A percentile compares a stretch with the other conserved stretches of the same genome.
phyloP scores from a whole-genome alignment of 2,329 filamentous ascomycete species.

The Colletotrichum australisinense region DNA sequence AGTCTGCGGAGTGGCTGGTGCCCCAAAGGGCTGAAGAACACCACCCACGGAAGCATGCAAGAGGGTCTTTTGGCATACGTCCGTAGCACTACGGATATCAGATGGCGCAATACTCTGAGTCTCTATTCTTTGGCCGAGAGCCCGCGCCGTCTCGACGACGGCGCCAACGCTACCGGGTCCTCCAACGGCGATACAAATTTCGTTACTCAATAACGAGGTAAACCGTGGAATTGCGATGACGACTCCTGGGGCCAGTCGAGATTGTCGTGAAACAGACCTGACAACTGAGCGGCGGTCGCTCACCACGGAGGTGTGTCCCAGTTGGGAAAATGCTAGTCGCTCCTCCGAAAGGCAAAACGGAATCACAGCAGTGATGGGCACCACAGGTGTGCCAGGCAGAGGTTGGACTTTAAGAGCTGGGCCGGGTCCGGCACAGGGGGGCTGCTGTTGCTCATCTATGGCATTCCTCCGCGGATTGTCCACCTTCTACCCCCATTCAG shows the following conservation, averaged over 20 bases:
- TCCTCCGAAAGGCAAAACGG: slow-evolving; percentile 29
- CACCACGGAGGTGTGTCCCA: slow-evolving; percentile 29
- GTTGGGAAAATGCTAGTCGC: slow-evolving; percentile 24
- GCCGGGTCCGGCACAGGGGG: not conserved
- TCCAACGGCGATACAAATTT: slow-evolving; percentile 8
- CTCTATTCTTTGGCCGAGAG: not conserved
- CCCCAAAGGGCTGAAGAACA: not conserved
- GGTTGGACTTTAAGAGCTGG: not conserved
- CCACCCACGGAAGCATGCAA: not conserved
- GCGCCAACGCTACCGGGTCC: slow-evolving; percentile 13
- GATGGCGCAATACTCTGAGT: not conserved
- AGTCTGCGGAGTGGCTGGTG: not conserved
- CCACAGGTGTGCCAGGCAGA: not conserved
- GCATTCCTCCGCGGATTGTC: slow-evolving; percentile 9
- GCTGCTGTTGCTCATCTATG: not conserved
- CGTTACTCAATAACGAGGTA: not conserved
- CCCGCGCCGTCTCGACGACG: not conserved
- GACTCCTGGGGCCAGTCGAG: slow-evolving; percentile 16
- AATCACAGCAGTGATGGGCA: slow-evolving; percentile 14
- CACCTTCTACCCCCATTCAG: slow-evolving; percentile 8
- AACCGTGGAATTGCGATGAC: slow-evolving; percentile 9
- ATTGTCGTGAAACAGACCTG: slow-evolving; percentile 27
- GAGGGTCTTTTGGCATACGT: not conserved
- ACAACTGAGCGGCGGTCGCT: slow-evolving; percentile 10
- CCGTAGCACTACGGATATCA: not conserved